Base-by-base conservation (phyloP, 2,329 filamentous ascomycete genomes). In the Pestalotiopsis sp. region DNA sequence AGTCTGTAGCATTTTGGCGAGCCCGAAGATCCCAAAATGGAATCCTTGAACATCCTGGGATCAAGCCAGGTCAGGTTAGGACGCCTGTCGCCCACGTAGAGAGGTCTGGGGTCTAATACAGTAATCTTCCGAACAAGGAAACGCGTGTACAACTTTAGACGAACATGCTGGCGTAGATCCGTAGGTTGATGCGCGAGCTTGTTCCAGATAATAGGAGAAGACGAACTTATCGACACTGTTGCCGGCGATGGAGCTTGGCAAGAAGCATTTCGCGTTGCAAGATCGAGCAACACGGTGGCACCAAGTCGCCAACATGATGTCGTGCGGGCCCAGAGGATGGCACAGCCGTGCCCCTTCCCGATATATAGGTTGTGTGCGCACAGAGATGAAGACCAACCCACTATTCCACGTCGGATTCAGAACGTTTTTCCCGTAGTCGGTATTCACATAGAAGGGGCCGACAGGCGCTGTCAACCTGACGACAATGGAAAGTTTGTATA, bases 131-230 rank as follows among this genome's bases (percentile, higher is more conserved):
- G 58, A 61, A 39, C 7, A 39, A 10, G 13, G 58, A 61, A 64
- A 64, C 22, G 44, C 26, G n/a, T 20, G n/a, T 38, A n/a, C 22
- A 24, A 58, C 55, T 66, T 66, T 35, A 59, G 52, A 66, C 56
- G 55, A 66, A 66, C 64, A 58, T 66, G 64, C 64, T 58, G 38
- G 64, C 44, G 64, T 44, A 44, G 64, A 66, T 66, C 64, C 22
- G 30, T 58, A 35, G 52, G 24, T 14, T 65, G 62, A 56, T 44
- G 48, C 62, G 62, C 44, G 17, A 65, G 20, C 44, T 56, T 65
- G 62, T 65, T 65, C 62, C 62, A 65, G 30, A 65, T 65, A 35
- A 56, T 17, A 64, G 40, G 40, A 30, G 61, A 48, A 11, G 22
- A 22, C 9, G n/a, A 14, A 17, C 9, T 22, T 1, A 9, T 38